Evolutionary conservation across 2,329 filamentous ascomycete genomes (phyloP), one percentile per base, ranked within the genome.

Genomic region (Phyllosticta ampelicida): DNA sequence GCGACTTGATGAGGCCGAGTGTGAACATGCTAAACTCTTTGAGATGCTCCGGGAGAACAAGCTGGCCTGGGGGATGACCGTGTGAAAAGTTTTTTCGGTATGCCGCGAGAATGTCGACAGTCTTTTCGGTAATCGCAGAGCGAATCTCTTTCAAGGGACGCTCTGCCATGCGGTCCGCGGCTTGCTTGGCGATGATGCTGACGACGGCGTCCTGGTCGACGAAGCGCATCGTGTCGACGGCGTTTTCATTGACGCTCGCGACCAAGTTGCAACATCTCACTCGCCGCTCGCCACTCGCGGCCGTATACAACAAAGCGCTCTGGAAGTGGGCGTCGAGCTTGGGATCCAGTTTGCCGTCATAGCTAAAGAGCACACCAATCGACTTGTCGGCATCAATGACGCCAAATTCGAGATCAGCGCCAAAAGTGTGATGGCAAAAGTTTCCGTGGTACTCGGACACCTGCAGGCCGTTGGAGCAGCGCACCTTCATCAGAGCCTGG

Each of bases 271-370:
- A 89, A 74, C 94, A 99, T 60, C 94, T 81, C 53, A 99, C 94
- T 56, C 94, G 82, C 53, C 94, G 85, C 73, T 99, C 85, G 3
- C 94, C 94, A 54, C 82, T 86, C 3, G 90, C 88, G 4, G 92
- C 95, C 0, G 94, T 99, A 74, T 99, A 99, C 1, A 99, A 81
- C 2, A 99, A 77, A 1, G 94, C 94, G 20, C 89, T 90, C 71
- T 99, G 94, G 80, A 99, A 99, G 74, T 99, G 94, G 8, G 92
- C 92, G 72, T 99, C 94, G 20, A 97, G 80, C 73, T 96, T 96
- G 4, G 90, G 79, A 72, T 99, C 94, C n/a, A 99, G 82, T 74
- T 97, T 97, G 61, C 94, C 94, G 68, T 99, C 94, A 71, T 99
- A 95, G 65, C 83, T 88, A 71, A 99, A 99, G 53, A 90, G 86